These are phyloP conservation scores for Alternaria gaisen DNA, from an alignment of 2,329 filamentous ascomycete species.

Conservation along the genomic window DNA sequence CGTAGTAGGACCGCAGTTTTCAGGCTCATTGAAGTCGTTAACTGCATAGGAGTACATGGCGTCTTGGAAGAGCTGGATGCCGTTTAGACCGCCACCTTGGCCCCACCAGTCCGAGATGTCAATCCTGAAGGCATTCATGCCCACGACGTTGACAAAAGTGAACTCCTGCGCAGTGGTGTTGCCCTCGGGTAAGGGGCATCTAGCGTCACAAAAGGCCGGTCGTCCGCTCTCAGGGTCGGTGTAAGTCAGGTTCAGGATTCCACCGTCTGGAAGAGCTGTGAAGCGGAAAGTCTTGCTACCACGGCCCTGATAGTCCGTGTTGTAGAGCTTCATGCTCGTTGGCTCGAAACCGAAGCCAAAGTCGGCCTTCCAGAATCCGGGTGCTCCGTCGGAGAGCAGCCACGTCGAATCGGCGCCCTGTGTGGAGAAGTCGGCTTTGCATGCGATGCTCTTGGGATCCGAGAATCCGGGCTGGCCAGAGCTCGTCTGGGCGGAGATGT, in stretches of 20 bases:
- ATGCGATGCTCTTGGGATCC: conserved; percentile 83
- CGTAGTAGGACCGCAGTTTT: conserved; percentile 70
- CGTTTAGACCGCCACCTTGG: conserved; percentile 80
- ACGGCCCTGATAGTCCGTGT: conserved; percentile 82
- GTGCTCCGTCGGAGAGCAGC: conserved; percentile 76
- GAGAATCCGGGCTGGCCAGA: conserved; percentile 70
- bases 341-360: conserved; percentile 88
- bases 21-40: conserved; percentile 86
- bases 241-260: conserved; percentile 96
- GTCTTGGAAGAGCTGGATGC: conserved; percentile 86
- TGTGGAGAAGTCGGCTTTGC: conserved; percentile 70
- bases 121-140: conserved; percentile 86
- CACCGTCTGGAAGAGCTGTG: conserved; percentile 82
- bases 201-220: conserved; percentile 76
- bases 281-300: conserved; percentile 90
- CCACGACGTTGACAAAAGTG: conserved; percentile 88
- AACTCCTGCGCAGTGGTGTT: conserved; percentile 85
- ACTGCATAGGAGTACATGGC: conserved; percentile 88
- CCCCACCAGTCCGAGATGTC: conserved; percentile 91
- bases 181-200: conserved; percentile 80
- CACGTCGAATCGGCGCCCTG: conserved; percentile 81
- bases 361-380: conserved; percentile 83
- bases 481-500: conserved; percentile 72
- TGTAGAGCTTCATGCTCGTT: conserved; percentile 86
- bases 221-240: conserved; percentile 74